A percentile compares a stretch with the other conserved stretches of the same genome.
phyloP scores from a whole-genome alignment of 2,329 filamentous ascomycete species.

The Fusarium marasasianum region DNA sequence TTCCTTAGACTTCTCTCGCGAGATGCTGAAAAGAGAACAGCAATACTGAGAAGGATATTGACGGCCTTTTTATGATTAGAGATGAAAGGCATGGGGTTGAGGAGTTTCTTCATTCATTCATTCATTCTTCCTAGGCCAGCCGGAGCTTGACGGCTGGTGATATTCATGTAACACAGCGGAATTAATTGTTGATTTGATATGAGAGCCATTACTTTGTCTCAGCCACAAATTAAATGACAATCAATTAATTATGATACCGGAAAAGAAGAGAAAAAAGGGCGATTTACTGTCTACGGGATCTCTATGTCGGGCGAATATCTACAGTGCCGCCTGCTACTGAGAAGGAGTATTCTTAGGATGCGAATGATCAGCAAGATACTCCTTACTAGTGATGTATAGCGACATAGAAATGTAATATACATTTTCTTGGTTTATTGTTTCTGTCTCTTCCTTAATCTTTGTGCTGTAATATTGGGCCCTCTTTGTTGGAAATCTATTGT shows the following conservation, averaged over 20 bases:
- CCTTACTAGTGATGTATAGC: neutral
- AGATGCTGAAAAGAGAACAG: neutral
- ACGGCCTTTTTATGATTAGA: constrained; percentile 6
- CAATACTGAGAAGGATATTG: neutral
- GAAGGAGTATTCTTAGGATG: neutral
- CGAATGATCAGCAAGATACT: neutral
- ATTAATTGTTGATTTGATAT: neutral
- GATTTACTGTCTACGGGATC: neutral
- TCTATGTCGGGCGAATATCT: neutral
- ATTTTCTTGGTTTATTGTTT: neutral
- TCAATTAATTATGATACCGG: neutral
- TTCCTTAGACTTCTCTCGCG: neutral
- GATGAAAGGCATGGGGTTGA: neutral
- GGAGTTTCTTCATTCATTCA: neutral
- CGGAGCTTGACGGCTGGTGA: neutral
- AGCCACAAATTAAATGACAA: neutral
- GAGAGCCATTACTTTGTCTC: neutral
- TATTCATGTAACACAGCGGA: neutral
- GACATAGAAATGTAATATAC: neutral
- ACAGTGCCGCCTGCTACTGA: neutral
- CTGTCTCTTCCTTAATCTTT: neutral
- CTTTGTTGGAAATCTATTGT: neutral
- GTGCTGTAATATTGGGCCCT: neutral
- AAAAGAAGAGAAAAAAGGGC: neutral
- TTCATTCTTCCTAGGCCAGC: neutral